Evolutionary conservation across 441 rosid species (phyloP), one percentile per base, ranked within the genome.

Genomic region (Populus hybrid): DNA sequence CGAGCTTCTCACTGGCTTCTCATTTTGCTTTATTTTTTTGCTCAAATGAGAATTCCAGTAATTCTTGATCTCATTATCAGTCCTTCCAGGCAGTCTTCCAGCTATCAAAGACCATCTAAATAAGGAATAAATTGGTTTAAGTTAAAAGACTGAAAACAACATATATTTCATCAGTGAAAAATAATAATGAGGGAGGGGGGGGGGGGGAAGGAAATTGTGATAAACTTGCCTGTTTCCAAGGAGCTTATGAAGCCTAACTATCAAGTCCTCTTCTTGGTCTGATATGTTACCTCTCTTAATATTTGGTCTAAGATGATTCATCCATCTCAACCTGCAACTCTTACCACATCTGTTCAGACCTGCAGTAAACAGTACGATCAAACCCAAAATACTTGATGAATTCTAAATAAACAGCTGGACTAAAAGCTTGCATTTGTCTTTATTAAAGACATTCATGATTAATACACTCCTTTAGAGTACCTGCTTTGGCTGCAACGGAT

Each of bases 1-100:
- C 16, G 79, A 66, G 77, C 33, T 75, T n/a, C 50, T 86, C 7
- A 23, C 77, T 75, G 77, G 85, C 76, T 80, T 86, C 84, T 78
- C 84, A 33, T 80, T 85, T 69, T 82, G 77, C 40, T 82, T 84
- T 65, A 89, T 84, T 82, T 83, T 91, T 87, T 87, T 90, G 91
- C 93, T 84, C 91, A 91, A 87, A 87, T 85, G 91, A 88, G 95
- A 89, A 72, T 91, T 91, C 95, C 95, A 91, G 66, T 91, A 91
- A 76, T 91, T 91, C 83, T 91, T 91, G 42, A 91, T 87, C 85
- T 91, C 93, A 29, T 91, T 89, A 76, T 91, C 94, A 3, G 94
- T 89, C 82, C 94, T 84, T 64, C 93, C 94, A 0, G 95, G 95
- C 63, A 91, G 77, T 74, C 95, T 86, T 64, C 95, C 95, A 10